Evolutionary conservation across 176 grass and related monocot species (phyloP), one percentile per base, ranked within the genome.

Genomic region (Hordeum marinum): DNA sequence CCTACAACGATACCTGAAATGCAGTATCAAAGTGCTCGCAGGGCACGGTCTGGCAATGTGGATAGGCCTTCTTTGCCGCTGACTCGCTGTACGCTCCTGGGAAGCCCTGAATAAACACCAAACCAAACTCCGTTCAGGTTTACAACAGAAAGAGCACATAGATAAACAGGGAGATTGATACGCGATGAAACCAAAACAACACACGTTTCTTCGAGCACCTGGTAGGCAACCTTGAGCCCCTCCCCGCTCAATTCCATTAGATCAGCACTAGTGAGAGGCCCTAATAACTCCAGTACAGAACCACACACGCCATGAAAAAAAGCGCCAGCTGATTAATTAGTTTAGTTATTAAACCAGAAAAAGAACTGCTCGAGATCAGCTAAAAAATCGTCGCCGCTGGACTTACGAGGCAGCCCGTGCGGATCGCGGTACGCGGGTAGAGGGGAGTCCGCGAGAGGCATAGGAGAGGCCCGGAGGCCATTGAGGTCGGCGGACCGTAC

Each of bases 11-110:
- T 83, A 90, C 95, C 82, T 98, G 83, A 80, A 98, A 98, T 74
- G 89, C 87, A 29, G 87, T 98, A 18, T 98, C 87, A 4, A 98
- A 95, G 31, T 91, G 88, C 86, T 98, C 92, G 21, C 95, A 98
- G n/a, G 93, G 95, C 78, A 98, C 87, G 8, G 92, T 86, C 63
- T 93, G 90, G 61, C 95, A 98, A 79, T 93, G 93, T 4, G 93
- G 89, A 45, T 95, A 98, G 0, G 91, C 95, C 78, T 95, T 98
- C 46, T 63, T 94, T 13, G 93, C 95, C 34, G 93, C 95, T 1
- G 91, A 89, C 89, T 98, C 93, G 0, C 95, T 98, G 78, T 95
- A 94, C 6, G 93, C 93, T 79, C 93, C 95, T 10, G 93, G 83
- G 26, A 88, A 89, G 8, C 95, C 95, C 95, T 98, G 80, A 82